A percentile compares a stretch with the other conserved stretches of the same genome.
These are phyloP conservation scores for Phytopythium boreale DNA, from an alignment of 352 stramenopile genomes.

Conservation along the genomic window DNA sequence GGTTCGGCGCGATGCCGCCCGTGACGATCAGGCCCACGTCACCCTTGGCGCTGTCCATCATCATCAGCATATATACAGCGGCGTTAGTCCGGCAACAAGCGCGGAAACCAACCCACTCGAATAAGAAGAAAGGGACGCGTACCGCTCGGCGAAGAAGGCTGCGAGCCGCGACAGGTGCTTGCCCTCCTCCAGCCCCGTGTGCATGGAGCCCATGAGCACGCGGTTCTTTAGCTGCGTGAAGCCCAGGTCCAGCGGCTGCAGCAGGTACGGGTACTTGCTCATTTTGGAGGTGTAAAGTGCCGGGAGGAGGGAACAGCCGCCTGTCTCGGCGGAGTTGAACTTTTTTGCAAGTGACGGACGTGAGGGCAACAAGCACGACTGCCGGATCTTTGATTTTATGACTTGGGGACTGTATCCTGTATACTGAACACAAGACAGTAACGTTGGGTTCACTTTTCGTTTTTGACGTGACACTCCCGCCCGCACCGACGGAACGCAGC, in stretches of 20 bases:
- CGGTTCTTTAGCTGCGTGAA: constrained; percentile 86
- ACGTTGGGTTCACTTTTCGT: background rate
- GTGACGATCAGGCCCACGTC: constrained; percentile 96
- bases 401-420: background rate
- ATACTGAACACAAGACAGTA: background rate
- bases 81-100: background rate
- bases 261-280: constrained; percentile 75
- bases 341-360: constrained; percentile 3
- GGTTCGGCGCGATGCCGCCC: constrained; percentile 92
- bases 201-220: constrained; percentile 91
- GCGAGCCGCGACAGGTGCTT: constrained; percentile 83
- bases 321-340: constrained; percentile 13
- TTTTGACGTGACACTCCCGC: background rate
- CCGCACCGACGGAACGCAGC: background rate
- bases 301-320: background rate
- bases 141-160: constrained; percentile 93
- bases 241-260: constrained; percentile 75
- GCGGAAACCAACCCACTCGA: background rate
- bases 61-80: background rate
- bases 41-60: constrained; percentile 67
- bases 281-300: constrained; percentile 10
- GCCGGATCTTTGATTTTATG: background rate
- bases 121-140: background rate
- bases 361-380: background rate
- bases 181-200: constrained; percentile 89